Base-by-base conservation (phyloP, 2,329 filamentous ascomycete genomes). In the Myotisia sp. region DNA sequence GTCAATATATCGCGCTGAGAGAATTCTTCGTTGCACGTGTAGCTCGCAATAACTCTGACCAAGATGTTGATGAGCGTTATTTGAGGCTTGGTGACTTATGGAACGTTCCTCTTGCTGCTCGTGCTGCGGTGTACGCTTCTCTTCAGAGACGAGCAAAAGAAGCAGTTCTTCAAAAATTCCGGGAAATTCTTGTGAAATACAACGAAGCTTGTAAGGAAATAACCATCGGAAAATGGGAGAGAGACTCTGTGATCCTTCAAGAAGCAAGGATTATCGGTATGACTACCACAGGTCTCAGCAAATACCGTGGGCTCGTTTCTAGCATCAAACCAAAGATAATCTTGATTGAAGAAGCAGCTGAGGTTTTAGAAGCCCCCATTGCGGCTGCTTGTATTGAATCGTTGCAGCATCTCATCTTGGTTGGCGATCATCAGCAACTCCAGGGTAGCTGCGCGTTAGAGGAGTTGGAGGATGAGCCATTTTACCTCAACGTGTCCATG, bases 391-490 rank as follows among this genome's bases (percentile, higher is more conserved):
- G 74, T 49, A 51, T 79, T 21, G 65, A 74, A 14, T 69, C 68
- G 3, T 47, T 80, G 2, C 59, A 80, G 44, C 75, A 80, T 39
- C 57, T 79, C 20, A 71, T 79, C 34, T 60, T 79, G 2, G 72
- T 92, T 0, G 83, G 84, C 1, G 83, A 92, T 47, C 83, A 92
- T 44, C 71, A 82, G 52, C 84, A 92, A 48, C 63, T 92, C 2
- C 71, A 75, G 6, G 82, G 55, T 6, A 71, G 76, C 29, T 80
- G 76, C 37, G 69, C 78, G 28, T 63, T 79, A 1, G 59, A 57
- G 2, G 66, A 69, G 1, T 66, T 85, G 1, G 69, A 69, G 22
- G 56, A 60, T 0, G 52, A 65, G 0, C 79, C 79, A 0, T 84
- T 70, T 50, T 67, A 71, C 42, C 63, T 90, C 22, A 72, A 80